Evolutionary conservation across 208 protist genomes (phyloP).

Genomic region (Trypanosoma vivax): DNA sequence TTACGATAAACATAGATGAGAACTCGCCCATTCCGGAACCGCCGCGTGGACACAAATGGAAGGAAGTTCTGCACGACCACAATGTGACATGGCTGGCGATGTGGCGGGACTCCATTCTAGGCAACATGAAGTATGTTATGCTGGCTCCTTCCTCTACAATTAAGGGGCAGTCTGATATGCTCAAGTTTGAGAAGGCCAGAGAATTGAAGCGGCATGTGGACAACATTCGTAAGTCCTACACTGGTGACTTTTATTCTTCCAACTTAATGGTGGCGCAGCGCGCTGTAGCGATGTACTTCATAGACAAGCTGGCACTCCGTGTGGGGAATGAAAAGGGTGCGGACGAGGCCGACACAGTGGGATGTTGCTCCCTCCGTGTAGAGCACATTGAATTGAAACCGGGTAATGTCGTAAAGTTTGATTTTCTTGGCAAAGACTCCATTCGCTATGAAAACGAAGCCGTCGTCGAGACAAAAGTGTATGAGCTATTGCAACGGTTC

Average conservation of each 20-base stretch:
- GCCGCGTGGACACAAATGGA: slow-evolving; percentile 93
- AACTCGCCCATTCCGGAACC: slow-evolving; percentile 74
- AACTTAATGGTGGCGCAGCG: slow-evolving; percentile 81
- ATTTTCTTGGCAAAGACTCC: slow-evolving; percentile 99
- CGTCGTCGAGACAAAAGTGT: slow-evolving; percentile 85
- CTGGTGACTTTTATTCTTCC: slow-evolving; percentile 67
- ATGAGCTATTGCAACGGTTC: slow-evolving; percentile 89
- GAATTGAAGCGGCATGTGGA: slow-evolving; percentile 93
- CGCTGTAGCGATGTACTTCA: slow-evolving; percentile 97
- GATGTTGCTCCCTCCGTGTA: slow-evolving; percentile 97
- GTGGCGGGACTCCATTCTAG: slow-evolving; percentile 94
- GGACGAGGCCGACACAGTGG: slow-evolving; percentile 97
- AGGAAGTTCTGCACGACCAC: slow-evolving; percentile 91
- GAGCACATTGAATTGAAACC: slow-evolving; percentile 92
- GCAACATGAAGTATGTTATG: slow-evolving; percentile 97
- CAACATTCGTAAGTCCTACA: slow-evolving; percentile 92
- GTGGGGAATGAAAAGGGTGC: slow-evolving; percentile 98
- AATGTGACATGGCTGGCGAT: slow-evolving; percentile 97
- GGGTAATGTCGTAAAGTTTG: slow-evolving; percentile 85
- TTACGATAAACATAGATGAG: slow-evolving; percentile 97
- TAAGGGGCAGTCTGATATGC: slow-evolving; percentile 94
- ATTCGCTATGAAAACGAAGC: slow-evolving; percentile 95
- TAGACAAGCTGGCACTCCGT: slow-evolving; percentile 98
- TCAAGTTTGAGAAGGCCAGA: slow-evolving; percentile 98
- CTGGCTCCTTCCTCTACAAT: slow-evolving; percentile 91